Percentiles rank a stretch among this genome's conserved stretches.
These are phyloP conservation scores for Takashimella koratensis DNA, from an alignment of 1,284 basidiomycete genomes.

Conservation along the genomic window DNA sequence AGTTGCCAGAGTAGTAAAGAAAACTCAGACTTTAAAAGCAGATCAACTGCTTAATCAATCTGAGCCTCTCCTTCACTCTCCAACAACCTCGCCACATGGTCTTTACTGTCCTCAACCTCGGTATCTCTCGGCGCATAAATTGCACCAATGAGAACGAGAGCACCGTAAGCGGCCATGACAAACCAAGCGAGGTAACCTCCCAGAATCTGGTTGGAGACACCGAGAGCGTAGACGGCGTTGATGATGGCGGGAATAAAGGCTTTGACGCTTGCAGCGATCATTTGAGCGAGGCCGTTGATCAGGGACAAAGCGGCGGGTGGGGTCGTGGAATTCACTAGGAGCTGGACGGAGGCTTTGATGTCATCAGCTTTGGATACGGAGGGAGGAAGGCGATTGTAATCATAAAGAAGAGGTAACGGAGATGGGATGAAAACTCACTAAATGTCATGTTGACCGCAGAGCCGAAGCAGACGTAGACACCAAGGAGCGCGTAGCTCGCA, in stretches of 20 bases:
- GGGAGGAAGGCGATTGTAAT: not conserved
- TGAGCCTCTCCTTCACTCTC: not conserved
- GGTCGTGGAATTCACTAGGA: constrained; percentile 26
- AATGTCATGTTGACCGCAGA: constrained; percentile 26
- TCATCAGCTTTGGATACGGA: no score
- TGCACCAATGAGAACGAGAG: constrained; percentile 9
- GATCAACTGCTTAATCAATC: not conserved
- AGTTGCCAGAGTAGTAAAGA: not conserved
- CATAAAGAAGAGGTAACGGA: not conserved
- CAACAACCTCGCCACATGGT: not conserved
- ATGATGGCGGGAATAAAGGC: constrained; percentile 24
- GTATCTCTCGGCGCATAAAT: constrained; percentile 6
- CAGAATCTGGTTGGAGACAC: constrained; percentile 15
- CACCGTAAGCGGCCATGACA: constrained; percentile 13
- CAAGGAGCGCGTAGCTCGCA: constrained; percentile 12
- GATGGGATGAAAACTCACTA: constrained; percentile 12
- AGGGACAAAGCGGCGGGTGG: constrained; percentile 23
- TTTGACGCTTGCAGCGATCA: constrained; percentile 21
- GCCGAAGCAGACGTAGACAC: constrained; percentile 17
- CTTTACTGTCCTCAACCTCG: not conserved
- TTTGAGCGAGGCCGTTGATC: constrained; percentile 31
- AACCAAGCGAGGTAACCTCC: constrained; percentile 19
- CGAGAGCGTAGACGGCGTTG: constrained; percentile 22
- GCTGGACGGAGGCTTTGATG: constrained; percentile 32
- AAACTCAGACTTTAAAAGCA: not conserved